These are phyloP conservation scores for Phaeoacremonium minimum DNA, from an alignment of 2,329 filamentous ascomycete genomes.

Conservation along the genomic window DNA sequence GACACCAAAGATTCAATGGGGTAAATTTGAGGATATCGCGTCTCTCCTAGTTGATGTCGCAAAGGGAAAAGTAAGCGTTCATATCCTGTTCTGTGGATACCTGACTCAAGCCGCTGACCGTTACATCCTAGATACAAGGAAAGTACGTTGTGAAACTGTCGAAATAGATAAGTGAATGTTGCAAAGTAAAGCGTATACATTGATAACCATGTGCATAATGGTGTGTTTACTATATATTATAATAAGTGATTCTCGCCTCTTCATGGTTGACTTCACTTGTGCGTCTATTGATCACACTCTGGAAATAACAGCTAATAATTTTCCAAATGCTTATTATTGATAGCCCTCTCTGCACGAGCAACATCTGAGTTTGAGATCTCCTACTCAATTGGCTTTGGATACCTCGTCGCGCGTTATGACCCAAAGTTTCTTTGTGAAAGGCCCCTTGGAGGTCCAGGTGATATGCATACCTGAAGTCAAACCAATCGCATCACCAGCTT, in stretches of 20 bases:
- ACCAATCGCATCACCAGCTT: slow-evolving; percentile 4
- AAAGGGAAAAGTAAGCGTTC: slow-evolving; percentile 7
- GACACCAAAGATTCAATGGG: slow-evolving; percentile 18
- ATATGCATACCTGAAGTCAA: slow-evolving; percentile 6
- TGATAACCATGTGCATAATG: no score
- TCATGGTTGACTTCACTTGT: no score
- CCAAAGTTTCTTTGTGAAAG: slow-evolving; percentile 5
- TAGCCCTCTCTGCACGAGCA: no score
- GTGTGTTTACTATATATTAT: no score
- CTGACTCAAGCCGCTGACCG: fast-evolving
- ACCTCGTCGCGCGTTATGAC: slow-evolving; percentile 1
- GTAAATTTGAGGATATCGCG: slow-evolving; percentile 16
- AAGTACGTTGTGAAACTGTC: slow-evolving; percentile 10
- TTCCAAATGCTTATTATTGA: no score
- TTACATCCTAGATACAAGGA: slow-evolving; percentile 4
- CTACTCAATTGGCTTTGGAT: no score
- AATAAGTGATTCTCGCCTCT: no score
- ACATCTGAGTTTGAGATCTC: no score
- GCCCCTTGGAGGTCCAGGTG: slow-evolving; percentile 4
- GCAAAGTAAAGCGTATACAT: no score
- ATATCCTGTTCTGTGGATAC: neutral
- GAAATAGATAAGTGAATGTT: no score
- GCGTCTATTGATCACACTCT: no score
- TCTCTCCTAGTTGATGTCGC: slow-evolving; percentile 11
- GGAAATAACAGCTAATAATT: no score